These are phyloP conservation scores for Botryotinia narcissicola DNA, from an alignment of 2,329 filamentous ascomycete species.

Conservation along the genomic window DNA sequence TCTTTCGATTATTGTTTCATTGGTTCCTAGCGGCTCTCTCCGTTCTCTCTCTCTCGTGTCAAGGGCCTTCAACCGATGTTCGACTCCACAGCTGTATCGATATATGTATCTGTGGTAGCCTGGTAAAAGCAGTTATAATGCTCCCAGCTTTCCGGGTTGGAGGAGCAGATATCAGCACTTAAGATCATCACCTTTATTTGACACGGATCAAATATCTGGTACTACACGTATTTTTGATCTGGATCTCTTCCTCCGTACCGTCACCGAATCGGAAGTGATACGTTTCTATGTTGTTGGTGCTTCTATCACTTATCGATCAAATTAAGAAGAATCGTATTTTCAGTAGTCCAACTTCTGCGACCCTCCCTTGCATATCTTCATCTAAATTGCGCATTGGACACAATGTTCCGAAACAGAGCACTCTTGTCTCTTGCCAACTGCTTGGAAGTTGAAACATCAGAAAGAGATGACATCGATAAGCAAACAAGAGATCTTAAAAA, in stretches of 20 bases:
- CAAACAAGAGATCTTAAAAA: not conserved
- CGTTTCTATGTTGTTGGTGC: not conserved
- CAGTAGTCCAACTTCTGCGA: not conserved
- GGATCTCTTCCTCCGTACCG: not conserved
- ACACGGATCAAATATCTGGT: no score
- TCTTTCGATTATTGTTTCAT: no score
- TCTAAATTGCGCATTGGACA: not conserved
- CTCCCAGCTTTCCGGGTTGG: no score
- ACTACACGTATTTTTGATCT: not conserved
- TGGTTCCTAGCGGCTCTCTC: no score
- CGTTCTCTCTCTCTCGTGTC: no score
- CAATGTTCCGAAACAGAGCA: not conserved
- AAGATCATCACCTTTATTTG: not conserved
- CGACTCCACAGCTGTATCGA: no score
- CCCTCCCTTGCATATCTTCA: not conserved
- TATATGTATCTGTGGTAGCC: no score
- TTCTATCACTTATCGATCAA: not conserved
- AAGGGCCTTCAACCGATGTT: no score
- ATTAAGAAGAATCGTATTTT: not conserved
- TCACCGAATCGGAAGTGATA: not conserved
- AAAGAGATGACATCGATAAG: not conserved
- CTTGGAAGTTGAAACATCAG: not conserved
- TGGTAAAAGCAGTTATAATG: no score
- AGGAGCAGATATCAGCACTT: not conserved
- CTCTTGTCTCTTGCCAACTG: not conserved